A percentile compares a stretch with the other conserved stretches of the same genome.
phyloP scores from a whole-genome alignment of 129 eudicot genomes.

The Pseudognaphalium luteoalbum region DNA sequence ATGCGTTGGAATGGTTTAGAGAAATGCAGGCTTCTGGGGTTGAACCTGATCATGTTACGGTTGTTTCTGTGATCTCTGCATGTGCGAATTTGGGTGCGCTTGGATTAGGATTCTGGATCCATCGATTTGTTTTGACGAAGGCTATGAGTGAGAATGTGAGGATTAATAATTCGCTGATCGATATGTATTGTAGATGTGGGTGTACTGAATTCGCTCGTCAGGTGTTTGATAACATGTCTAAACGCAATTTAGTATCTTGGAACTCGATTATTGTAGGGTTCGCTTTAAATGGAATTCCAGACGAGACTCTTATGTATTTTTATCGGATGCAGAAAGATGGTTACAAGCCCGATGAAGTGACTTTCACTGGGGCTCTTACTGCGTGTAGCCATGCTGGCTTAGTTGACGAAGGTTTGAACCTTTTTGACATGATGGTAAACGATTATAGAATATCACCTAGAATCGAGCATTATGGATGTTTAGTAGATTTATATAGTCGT shows the following conservation, averaged over 20 bases:
- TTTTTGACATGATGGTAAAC: slow-evolving; percentile 49
- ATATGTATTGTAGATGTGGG: slow-evolving; percentile 77
- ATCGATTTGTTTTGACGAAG: slow-evolving; percentile 40
- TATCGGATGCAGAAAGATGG: slow-evolving; percentile 49
- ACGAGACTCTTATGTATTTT: slow-evolving; percentile 52
- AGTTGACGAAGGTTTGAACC: slow-evolving; percentile 55
- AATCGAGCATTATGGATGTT: slow-evolving; percentile 81
- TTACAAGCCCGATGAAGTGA: slow-evolving; percentile 51
- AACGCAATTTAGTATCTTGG: slow-evolving; percentile 59
- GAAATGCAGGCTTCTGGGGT: slow-evolving; percentile 58
- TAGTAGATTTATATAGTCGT: slow-evolving; percentile 73
- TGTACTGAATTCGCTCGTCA: slow-evolving; percentile 42
- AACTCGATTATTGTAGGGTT: slow-evolving; percentile 82
- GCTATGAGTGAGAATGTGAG: slow-evolving; percentile 38
- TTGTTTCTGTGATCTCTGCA: slow-evolving; percentile 64
- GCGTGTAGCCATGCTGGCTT: slow-evolving; percentile 75
- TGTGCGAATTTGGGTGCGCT: slow-evolving; percentile 76
- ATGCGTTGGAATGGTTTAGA: slow-evolving; percentile 62
- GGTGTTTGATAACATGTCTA: slow-evolving; percentile 45
- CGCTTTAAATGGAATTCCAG: slow-evolving; percentile 67
- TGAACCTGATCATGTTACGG: slow-evolving; percentile 64
- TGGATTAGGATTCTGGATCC: slow-evolving; percentile 62
- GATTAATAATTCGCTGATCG: slow-evolving; percentile 56
- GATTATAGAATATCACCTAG: slow-evolving; percentile 35
- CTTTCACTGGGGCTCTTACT: slow-evolving; percentile 62